Evolutionary conservation across 2,329 filamentous ascomycete genomes (phyloP).

Genomic region (Diaporthe sp.): DNA sequence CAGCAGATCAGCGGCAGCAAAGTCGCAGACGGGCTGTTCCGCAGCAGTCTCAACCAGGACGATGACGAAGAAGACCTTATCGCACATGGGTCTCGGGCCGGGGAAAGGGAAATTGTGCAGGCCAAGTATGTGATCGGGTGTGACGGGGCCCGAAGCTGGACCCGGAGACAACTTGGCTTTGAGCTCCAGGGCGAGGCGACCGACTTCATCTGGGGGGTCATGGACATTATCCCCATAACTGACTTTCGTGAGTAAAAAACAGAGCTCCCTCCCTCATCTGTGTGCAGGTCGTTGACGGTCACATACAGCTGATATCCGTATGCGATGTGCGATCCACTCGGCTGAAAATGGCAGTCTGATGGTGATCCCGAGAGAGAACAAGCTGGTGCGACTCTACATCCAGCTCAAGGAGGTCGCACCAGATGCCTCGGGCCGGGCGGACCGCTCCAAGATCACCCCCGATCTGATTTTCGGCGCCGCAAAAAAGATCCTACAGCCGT

Average conservation of each 20-base stretch:
- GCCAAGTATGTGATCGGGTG: slow-evolving; percentile 77
- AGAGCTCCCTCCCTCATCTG: slow-evolving; percentile 58
- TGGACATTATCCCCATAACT: slow-evolving; percentile 50
- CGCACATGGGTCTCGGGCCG: slow-evolving; percentile 48
- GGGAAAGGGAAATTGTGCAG: slow-evolving; percentile 59
- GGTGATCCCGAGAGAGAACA: slow-evolving; percentile 53
- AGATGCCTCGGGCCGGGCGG: slow-evolving; percentile 62
- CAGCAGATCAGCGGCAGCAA: slow-evolving; percentile 55
- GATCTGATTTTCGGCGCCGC: slow-evolving; percentile 74
- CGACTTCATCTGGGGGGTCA: slow-evolving; percentile 48
- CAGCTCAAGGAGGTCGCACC: slow-evolving; percentile 66
- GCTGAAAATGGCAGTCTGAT: slow-evolving; percentile 48
- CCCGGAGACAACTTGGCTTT: slow-evolving; percentile 66
- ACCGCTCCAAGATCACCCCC: slow-evolving; percentile 74
- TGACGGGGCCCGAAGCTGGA: slow-evolving; percentile 79
- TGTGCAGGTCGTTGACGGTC: slow-evolving; percentile 65
- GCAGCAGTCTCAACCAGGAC: slow-evolving; percentile 67
- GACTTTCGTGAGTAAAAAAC: slow-evolving; percentile 49
- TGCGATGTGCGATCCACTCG: slow-evolving; percentile 49
- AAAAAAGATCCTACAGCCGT: slow-evolving; percentile 75
- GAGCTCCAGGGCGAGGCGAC: slow-evolving; percentile 47
- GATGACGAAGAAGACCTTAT: slow-evolving; percentile 55
- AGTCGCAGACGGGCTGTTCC: slow-evolving; percentile 68
- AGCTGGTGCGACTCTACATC: slow-evolving; percentile 75
- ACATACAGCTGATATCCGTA: slow-evolving; percentile 52